Percentiles rank a stretch among this genome's conserved stretches.
phyloP scores from a whole-genome alignment of 140 eudicot genomes.

The Oenanthe javanica region DNA sequence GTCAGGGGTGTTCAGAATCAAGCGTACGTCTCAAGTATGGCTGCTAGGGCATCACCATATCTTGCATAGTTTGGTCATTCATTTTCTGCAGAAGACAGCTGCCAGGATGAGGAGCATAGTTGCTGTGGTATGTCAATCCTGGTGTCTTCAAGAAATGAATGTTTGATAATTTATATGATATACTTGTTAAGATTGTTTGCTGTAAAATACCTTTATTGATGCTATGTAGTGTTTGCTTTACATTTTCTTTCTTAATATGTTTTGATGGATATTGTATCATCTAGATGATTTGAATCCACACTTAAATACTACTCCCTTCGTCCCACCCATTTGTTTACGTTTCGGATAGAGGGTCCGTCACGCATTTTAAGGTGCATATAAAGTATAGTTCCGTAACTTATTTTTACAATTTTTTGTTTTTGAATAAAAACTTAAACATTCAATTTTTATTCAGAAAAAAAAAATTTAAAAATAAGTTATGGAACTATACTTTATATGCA shows the following conservation, averaged over 20 bases:
- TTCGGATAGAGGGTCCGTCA: too few relatives aligned
- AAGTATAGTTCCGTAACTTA: too few relatives aligned
- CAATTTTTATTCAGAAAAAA: too few relatives aligned
- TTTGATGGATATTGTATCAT: neutral
- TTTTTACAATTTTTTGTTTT: too few relatives aligned
- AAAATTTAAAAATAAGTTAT: too few relatives aligned
- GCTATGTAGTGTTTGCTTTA: neutral
- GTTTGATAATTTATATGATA: neutral
- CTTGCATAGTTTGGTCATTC: constrained; percentile 8
- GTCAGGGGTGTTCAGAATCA: constrained; percentile 78
- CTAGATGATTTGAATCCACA: neutral
- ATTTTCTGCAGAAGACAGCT: constrained; percentile 7
- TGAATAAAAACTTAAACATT: too few relatives aligned
- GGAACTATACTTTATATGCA: too few relatives aligned
- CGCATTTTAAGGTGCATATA: too few relatives aligned
- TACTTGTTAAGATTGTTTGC: constrained; percentile 7
- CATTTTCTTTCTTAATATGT: neutral
- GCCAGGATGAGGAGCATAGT: neutral
- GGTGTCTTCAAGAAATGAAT: neutral
- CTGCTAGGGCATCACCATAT: constrained; percentile 49
- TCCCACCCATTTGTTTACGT: too few relatives aligned
- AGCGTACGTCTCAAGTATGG: constrained; percentile 75
- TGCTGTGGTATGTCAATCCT: neutral
- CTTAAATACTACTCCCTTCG: constrained; percentile 11
- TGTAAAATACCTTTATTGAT: neutral